Base-by-base conservation (phyloP, 192 early-diverging fungal genomes). In the Linnemannia elongata region DNA sequence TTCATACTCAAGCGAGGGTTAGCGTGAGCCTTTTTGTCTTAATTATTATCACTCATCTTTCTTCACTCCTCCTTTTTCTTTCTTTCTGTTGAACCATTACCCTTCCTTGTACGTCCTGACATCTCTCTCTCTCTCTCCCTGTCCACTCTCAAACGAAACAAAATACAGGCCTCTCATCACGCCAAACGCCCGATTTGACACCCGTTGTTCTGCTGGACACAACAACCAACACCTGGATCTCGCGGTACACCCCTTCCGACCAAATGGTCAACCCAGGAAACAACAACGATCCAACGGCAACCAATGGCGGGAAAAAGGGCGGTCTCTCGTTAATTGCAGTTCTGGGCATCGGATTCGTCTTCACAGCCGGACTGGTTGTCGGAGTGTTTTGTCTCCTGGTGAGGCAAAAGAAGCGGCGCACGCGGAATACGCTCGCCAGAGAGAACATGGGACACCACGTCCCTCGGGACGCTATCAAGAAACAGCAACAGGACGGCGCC, bases 151-250 rank as follows among this genome's bases (percentile, higher is more conserved):
- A 38, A 41, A 38, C 10, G 6, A 6, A 22, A 20, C 69, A 70
- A 6, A 4, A 22, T 15, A 52, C 45, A 83, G 82, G 82, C 30
- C 42, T 78, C 35, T 57, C 71, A 9, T 78, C 76, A 6, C 71
- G 33, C 22, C 75, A 83, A 49, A 18, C 35, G 39, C 76, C 76
- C 2, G 82, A 78, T 35, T 60, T 63, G 4, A 75, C 72, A 9
- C 44, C 33, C 22, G 60, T 83, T 38, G 76, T 47, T 41, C 42
- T 83, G 42, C 72, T 83, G 60, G 82, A 83, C 76, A 83, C 82
- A 2, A 74, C 35, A 10, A 78, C 82, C 52, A 83, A 83, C 63
- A 83, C 82, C 13, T 83, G 82, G 82, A 77, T 83, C 39, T 68
- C 76, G 3, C 52, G 77, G 27, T 83, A 63, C 45, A 41, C 27